Conservation (phyloP, 805 yeast species). For the Tetrapisispora fleetii region DNA sequence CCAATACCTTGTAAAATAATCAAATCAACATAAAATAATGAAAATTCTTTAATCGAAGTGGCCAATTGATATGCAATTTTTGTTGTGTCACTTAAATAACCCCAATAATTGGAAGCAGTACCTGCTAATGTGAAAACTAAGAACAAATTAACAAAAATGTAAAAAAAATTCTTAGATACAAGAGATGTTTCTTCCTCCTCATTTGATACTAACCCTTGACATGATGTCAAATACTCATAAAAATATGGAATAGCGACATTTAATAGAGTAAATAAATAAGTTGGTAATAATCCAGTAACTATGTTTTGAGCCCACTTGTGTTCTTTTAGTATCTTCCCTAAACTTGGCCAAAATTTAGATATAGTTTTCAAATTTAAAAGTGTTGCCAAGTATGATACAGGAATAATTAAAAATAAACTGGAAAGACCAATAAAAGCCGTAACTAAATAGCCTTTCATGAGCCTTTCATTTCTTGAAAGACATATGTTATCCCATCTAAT, state of each 20-base stretch:
- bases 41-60: constrained; percentile 63
- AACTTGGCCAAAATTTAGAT: constrained; percentile 67
- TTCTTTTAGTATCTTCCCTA: constrained; percentile 56
- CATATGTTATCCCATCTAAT: constrained; percentile 88
- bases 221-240: constrained; percentile 70
- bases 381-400: constrained; percentile 78
- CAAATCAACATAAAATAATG: constrained; percentile 84
- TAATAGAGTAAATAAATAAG: constrained; percentile 78
- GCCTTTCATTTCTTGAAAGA: constrained; percentile 62
- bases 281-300: constrained; percentile 84
- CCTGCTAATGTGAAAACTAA: constrained; percentile 91
- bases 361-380: constrained; percentile 72
- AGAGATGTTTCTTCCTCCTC: constrained; percentile 88
- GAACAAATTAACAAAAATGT: constrained; percentile 87
- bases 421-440: constrained; percentile 35
- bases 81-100: constrained; percentile 77
- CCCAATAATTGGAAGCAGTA: constrained; percentile 75
- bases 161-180: constrained; percentile 88
- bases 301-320: constrained; percentile 66
- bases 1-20: constrained; percentile 76
- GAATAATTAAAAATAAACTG: constrained; percentile 66
- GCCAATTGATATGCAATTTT: constrained; percentile 83
- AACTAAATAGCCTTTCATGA: constrained; percentile 39
- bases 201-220: constrained; percentile 83
- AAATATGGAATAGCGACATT: constrained; percentile 78